phyloP scores from a whole-genome alignment of 169 alveolate species.

The Cryptosporidium xiaoi region DNA sequence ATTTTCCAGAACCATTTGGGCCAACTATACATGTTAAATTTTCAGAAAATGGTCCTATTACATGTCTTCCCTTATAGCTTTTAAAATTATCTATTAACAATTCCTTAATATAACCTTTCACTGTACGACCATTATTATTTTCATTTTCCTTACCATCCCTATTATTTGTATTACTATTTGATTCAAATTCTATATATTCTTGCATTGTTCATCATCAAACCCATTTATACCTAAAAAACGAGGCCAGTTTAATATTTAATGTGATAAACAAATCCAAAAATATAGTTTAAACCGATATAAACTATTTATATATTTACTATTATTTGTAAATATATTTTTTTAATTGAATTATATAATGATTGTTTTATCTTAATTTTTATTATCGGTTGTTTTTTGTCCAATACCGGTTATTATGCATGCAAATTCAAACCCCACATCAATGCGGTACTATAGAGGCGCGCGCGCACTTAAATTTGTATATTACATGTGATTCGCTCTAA shows the following conservation, averaged over 20 bases:
- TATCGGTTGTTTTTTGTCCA: slow-evolving; percentile 19
- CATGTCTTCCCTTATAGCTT: slow-evolving; percentile 91
- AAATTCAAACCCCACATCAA: slow-evolving; percentile 42
- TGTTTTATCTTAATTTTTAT: neutral
- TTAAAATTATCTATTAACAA: slow-evolving; percentile 85
- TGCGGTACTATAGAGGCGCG: neutral
- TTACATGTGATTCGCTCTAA: slow-evolving; percentile 39
- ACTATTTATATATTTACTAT: no score
- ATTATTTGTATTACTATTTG: neutral
- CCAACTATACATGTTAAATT: slow-evolving; percentile 88
- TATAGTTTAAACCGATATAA: no score
- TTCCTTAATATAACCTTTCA: slow-evolving; percentile 75
- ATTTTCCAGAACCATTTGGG: slow-evolving; percentile 91
- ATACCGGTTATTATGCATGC: slow-evolving; percentile 62
- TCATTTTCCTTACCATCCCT: neutral
- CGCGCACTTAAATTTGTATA: neutral
- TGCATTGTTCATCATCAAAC: slow-evolving; percentile 13
- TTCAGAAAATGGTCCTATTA: slow-evolving; percentile 87
- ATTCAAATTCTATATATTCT: neutral
- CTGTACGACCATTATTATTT: slow-evolving; percentile 23
- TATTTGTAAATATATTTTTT: no score
- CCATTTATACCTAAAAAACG: no score
- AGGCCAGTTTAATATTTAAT: no score
- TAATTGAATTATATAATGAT: neutral
- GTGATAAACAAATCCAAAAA: no score